Base-by-base conservation (phyloP, 306 rosid species). In the Cicer arietinum region DNA sequence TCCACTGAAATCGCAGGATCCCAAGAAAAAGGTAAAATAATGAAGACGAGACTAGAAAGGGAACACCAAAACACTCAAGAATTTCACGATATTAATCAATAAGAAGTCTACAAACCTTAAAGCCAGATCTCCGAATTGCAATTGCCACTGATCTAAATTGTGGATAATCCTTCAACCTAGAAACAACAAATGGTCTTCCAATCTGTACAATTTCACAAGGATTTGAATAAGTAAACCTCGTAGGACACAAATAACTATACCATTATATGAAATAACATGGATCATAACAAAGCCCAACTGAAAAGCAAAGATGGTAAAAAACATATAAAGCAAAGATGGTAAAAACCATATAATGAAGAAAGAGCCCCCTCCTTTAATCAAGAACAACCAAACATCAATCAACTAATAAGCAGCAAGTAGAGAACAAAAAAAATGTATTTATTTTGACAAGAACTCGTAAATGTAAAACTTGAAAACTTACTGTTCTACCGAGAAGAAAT, bases 401-500 rank as follows among this genome's bases (percentile, higher is more conserved):
- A 69, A 56, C 63, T 54, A 46, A 41, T 37, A 56, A 12, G 59
- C 8, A 13, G 57, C 53, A 60, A 65, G 62, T 30, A 44, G 57
- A 8, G 35, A 61, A 22, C 44, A 43, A 43, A 45, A 45, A 51
- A 13, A 22, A 22, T 1, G 10, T 37, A 18, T 54, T 41, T 59
- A 57, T 10, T 67, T 39, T 69, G 42, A 51, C 45, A 58, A 75
- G 41, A 35, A 75, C 35, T 56, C 53, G 53, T 18, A 65, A 64
- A 65, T 56, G 47, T 40, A 43, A 65, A 61, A 52, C 7, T 7
- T 64, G 63, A 72, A 56, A 65, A 87, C 94, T 79, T 72, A 94
- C 98, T n/a, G 98, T 94, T 91, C 97, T 87, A 40, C 98, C 98
- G 7, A 94, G 91, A 84, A 94, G 77, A 67, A 94, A 94, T 62